Evolutionary conservation across 129 eudicot species (phyloP).

Genomic region (Erigeron canadensis): DNA sequence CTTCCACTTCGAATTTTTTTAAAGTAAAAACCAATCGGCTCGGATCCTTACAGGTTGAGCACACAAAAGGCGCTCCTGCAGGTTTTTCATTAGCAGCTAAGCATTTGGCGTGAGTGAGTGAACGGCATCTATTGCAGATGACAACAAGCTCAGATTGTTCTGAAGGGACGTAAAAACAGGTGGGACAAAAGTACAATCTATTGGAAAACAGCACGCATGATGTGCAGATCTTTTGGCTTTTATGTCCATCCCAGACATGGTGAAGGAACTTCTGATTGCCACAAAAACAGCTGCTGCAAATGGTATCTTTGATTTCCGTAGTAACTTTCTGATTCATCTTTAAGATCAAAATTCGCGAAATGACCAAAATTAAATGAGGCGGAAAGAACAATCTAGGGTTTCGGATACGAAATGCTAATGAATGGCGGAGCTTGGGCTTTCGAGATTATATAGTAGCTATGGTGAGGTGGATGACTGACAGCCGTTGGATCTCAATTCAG

Average conservation of each 20-base stretch:
- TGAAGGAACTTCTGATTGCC: conserved; percentile 13
- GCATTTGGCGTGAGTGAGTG: background rate
- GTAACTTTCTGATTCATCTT: conserved; percentile 5
- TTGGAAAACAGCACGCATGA: conserved; percentile 16
- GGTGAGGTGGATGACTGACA: conserved; percentile 2
- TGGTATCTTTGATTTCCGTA: conserved; percentile 16
- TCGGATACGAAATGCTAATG: background rate
- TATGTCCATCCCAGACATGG: conserved; percentile 9
- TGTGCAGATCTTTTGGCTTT: conserved; percentile 12
- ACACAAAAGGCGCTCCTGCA: background rate
- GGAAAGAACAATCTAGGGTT: background rate
- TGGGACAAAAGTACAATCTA: conserved; percentile 7
- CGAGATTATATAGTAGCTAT: conserved; percentile 6
- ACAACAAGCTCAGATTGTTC: background rate
- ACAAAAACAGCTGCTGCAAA: conserved; percentile 11
- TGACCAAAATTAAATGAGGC: background rate
- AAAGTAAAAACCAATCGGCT: background rate
- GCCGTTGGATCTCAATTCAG: conserved; percentile 18
- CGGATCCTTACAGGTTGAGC: conserved; percentile 19
- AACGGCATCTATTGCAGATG: background rate
- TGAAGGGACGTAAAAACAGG: background rate
- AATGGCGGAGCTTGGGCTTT: conserved; percentile 2
- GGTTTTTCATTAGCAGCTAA: background rate
- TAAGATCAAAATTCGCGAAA: background rate
- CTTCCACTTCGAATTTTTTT: background rate